These are phyloP conservation scores for Glarea lozoyensis DNA, from an alignment of 495 filamentous ascomycete genomes.

Conservation along the genomic window DNA sequence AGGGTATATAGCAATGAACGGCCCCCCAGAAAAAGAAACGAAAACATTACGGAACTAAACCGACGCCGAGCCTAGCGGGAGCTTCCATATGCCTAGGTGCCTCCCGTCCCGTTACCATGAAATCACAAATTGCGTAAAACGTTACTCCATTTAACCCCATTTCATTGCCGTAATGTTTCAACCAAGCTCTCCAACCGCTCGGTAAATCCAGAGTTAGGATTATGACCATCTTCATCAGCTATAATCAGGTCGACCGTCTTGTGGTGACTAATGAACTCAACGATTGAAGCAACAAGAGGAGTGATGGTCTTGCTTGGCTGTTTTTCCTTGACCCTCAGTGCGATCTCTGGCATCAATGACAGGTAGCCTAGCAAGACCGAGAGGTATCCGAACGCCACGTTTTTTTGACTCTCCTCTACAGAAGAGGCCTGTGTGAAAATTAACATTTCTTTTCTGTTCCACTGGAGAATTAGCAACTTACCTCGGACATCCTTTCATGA, in stretches of 20 bases:
- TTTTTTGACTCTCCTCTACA: conserved; percentile 71
- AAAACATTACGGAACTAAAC: too few species aligned
- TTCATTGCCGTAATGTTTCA: conserved; percentile 5
- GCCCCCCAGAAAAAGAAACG: too few species aligned
- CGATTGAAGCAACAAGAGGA: conserved; percentile 64
- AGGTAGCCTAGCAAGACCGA: conserved; percentile 77
- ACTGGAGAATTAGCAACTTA: conserved; percentile 34
- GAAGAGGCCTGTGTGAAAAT: conserved; percentile 59
- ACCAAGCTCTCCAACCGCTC: conserved; percentile 17
- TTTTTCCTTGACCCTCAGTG: conserved; percentile 36
- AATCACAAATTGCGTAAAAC: not conserved
- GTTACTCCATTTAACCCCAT: not conserved
- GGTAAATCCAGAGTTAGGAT: conserved; percentile 39
- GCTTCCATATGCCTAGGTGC: not conserved
- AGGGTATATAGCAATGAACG: not conserved
- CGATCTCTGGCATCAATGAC: conserved; percentile 49
- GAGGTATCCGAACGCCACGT: conserved; percentile 87
- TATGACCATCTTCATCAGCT: conserved; percentile 37
- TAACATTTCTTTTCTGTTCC: not conserved
- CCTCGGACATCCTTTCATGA: conserved; percentile 36
- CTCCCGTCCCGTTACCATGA: not conserved
- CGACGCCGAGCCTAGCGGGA: too few species aligned
- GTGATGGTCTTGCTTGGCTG: conserved; percentile 52
- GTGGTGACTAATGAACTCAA: conserved; percentile 77
- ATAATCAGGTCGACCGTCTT: conserved; percentile 55